Percentiles rank a stretch among this genome's conserved stretches.
Conservation (phyloP, 1,284 basidiomycete species). For the Anthracocystis walkeri region DNA sequence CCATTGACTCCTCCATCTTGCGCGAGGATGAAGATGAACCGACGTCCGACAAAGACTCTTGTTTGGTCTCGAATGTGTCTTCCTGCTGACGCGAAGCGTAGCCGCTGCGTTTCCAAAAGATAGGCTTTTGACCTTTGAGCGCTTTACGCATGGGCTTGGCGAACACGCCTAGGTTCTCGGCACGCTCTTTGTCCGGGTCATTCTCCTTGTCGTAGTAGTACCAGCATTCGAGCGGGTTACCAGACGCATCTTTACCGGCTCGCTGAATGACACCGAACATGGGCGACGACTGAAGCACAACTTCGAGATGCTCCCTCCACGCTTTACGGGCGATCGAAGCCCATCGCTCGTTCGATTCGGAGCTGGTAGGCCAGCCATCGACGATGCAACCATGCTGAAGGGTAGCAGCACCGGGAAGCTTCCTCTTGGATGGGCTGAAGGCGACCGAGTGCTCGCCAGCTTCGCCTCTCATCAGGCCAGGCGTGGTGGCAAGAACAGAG, state of each 20-base stretch:
- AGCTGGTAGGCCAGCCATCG: conserved; percentile 39
- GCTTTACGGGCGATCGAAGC: conserved; percentile 57
- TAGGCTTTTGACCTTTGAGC: conserved; percentile 67
- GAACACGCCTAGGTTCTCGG: conserved; percentile 63
- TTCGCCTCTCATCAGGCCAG: conserved; percentile 63
- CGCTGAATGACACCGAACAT: conserved; percentile 68
- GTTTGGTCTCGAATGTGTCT: conserved; percentile 15
- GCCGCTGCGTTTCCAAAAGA: conserved; percentile 67
- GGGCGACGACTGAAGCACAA: conserved; percentile 54
- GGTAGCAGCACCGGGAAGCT: conserved; percentile 28
- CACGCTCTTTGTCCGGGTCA: conserved; percentile 64
- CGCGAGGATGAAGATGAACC: conserved; percentile 7
- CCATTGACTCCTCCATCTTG: conserved; percentile 36
- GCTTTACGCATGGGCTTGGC: conserved; percentile 68
- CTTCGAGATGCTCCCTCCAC: conserved; percentile 65
- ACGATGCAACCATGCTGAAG: conserved; percentile 52
- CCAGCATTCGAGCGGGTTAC: conserved; percentile 67
- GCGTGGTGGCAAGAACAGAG: conserved; percentile 60
- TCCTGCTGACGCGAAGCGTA: conserved; percentile 46
- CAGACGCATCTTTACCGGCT: conserved; percentile 65
- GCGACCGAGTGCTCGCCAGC: conserved; percentile 57
- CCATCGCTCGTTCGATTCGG: conserved; percentile 50
- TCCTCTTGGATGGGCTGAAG: conserved; percentile 51
- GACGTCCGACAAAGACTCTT: background rate
- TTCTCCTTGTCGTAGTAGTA: conserved; percentile 68